Conservation (phyloP, 73 alveolate genomes). For the Paramecium primaurelia region DNA sequence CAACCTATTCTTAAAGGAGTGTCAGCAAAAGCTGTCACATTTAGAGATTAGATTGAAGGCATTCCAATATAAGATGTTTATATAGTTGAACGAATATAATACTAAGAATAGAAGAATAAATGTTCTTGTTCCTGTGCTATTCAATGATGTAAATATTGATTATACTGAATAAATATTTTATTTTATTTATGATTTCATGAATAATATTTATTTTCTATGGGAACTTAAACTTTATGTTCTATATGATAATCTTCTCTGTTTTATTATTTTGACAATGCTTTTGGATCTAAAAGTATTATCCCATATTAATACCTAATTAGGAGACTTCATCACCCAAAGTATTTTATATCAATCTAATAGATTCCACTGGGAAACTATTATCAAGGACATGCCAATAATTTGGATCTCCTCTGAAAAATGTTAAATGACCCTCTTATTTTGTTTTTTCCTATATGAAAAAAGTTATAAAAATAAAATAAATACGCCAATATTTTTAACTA, state of each 20-base stretch:
- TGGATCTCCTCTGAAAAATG: constrained; percentile 26
- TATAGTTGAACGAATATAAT: neutral
- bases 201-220: constrained; percentile 34
- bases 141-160: neutral
- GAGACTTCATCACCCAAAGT: constrained; percentile 40
- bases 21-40: constrained; percentile 1
- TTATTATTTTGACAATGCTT: neutral
- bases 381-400: constrained; percentile 43
- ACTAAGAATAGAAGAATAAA: neutral
- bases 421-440: neutral
- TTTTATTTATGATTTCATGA: neutral
- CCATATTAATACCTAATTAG: neutral
- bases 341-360: neutral
- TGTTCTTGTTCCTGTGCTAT: constrained; percentile 20
- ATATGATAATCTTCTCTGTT: neutral
- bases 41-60: constrained; percentile 28
- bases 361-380: constrained; percentile 11
- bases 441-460: neutral
- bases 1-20: constrained; percentile 30
- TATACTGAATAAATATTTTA: neutral
- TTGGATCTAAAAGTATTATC: neutral
- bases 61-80: neutral
- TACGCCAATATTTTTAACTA: neutral
- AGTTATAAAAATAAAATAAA: neutral
- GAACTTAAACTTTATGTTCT: neutral